Percentiles rank a stretch among this genome's conserved stretches.
phyloP scores from a whole-genome alignment of 768 basidiomycete species.

The Lactarius hengduanensis region DNA sequence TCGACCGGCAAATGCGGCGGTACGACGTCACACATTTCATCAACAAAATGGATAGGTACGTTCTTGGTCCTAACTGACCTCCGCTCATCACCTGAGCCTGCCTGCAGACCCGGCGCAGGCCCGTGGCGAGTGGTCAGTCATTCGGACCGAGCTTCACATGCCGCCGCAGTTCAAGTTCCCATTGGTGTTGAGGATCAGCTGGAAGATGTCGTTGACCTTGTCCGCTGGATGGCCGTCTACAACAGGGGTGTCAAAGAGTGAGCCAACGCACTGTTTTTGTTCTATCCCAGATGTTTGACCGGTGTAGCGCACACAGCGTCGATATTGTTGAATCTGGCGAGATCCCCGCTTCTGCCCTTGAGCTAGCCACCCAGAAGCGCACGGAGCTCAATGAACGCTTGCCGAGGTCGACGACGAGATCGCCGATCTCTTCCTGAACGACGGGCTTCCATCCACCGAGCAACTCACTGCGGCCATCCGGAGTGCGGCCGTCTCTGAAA shows the following conservation, averaged over 20 bases:
- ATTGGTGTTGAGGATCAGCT: slow-evolving; percentile 89
- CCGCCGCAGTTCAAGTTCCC: slow-evolving; percentile 94
- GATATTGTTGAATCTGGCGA: slow-evolving; percentile 80
- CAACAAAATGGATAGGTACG: slow-evolving; percentile 96
- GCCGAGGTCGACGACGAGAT: slow-evolving; percentile 96
- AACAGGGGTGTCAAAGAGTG: slow-evolving; percentile 95
- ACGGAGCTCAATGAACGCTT: slow-evolving; percentile 87
- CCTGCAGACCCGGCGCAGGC: slow-evolving; percentile 84
- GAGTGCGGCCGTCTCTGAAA: slow-evolving; percentile 83
- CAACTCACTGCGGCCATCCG: slow-evolving; percentile 86
- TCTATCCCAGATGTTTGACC: not conserved
- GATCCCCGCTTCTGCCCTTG: slow-evolving; percentile 74
- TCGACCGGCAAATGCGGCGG: slow-evolving; percentile 97
- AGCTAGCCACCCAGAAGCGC: slow-evolving; percentile 80
- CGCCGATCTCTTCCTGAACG: slow-evolving; percentile 87
- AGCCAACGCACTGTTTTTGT: slow-evolving; percentile 28
- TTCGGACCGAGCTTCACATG: slow-evolving; percentile 87
- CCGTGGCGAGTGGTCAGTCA: slow-evolving; percentile 94
- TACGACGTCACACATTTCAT: slow-evolving; percentile 96
- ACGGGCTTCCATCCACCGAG: slow-evolving; percentile 65
- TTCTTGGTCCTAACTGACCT: not conserved
- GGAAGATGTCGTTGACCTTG: slow-evolving; percentile 89
- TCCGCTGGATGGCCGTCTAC: slow-evolving; percentile 92
- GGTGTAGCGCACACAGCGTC: slow-evolving; percentile 45
- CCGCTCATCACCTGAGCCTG: not conserved